Evolutionary conservation across 176 grass and related monocot species (phyloP).

Genomic region (Hordeum marinum): DNA sequence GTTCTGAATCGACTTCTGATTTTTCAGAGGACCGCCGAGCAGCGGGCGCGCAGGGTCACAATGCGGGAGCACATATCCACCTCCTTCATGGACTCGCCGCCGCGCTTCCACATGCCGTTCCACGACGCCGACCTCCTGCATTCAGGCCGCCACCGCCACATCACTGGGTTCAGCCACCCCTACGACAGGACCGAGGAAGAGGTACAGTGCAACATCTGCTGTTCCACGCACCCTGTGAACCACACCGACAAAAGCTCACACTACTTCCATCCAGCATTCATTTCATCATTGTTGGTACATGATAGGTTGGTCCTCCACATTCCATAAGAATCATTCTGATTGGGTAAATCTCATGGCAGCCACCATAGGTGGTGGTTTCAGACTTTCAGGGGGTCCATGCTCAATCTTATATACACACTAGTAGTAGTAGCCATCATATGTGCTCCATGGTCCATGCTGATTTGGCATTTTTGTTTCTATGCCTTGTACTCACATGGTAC

Average conservation of each 20-base stretch:
- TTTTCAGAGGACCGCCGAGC: slow-evolving; percentile 32
- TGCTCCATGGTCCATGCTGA: neutral
- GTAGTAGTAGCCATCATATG: neutral
- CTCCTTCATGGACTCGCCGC: slow-evolving; percentile 48
- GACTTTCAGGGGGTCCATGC: neutral
- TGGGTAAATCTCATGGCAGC: neutral
- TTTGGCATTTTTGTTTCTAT: neutral
- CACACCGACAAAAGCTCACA: neutral
- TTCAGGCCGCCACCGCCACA: slow-evolving; percentile 27
- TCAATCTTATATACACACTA: neutral
- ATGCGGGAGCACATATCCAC: slow-evolving; percentile 58
- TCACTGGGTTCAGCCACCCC: slow-evolving; percentile 25
- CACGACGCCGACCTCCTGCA: slow-evolving; percentile 28
- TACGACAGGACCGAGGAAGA: slow-evolving; percentile 59
- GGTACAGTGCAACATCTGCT: slow-evolving; percentile 29
- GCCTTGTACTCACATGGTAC: neutral
- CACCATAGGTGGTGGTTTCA: neutral
- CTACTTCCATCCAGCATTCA: neutral
- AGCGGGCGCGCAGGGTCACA: slow-evolving; percentile 43
- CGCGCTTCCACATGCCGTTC: slow-evolving; percentile 35
- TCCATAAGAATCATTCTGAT: neutral
- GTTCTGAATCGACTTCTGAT: slow-evolving; percentile 17
- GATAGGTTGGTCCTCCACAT: neutral
- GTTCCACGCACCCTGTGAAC: neutral
- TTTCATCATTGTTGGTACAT: neutral